phyloP scores from a whole-genome alignment of 208 protist species.

The Leishmania amazonensis region DNA sequence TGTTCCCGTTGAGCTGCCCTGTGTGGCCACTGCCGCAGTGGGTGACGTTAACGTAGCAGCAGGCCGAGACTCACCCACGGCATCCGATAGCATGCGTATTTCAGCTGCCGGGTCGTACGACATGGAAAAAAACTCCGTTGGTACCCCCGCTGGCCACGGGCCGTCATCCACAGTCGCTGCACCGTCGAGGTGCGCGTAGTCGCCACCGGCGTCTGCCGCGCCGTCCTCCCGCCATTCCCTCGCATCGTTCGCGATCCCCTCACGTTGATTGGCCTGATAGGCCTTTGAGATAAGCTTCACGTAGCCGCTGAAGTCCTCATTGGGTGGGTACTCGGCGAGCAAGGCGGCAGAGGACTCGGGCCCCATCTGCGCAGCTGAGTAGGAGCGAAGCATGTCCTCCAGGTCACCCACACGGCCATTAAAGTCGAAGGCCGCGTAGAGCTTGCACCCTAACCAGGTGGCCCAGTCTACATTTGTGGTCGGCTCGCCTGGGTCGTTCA shows the following conservation, averaged over 20 bases:
- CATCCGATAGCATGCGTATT: slow-evolving; percentile 28
- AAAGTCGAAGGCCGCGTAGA: slow-evolving; percentile 76
- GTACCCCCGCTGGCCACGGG: slow-evolving; percentile 66
- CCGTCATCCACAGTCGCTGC: slow-evolving; percentile 25
- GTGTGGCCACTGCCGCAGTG: neutral
- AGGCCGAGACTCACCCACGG: slow-evolving; percentile 18
- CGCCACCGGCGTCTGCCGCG: neutral
- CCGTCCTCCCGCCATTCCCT: slow-evolving; percentile 29
- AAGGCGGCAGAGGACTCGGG: slow-evolving; percentile 46
- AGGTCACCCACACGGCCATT: slow-evolving; percentile 24
- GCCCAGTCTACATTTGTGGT: slow-evolving; percentile 48
- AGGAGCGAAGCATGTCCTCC: slow-evolving; percentile 28
- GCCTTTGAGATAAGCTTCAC: slow-evolving; percentile 61
- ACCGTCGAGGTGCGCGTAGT: neutral
- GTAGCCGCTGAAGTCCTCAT: slow-evolving; percentile 67
- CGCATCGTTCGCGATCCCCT: slow-evolving; percentile 35
- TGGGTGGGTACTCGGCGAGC: slow-evolving; percentile 44
- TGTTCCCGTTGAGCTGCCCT: neutral
- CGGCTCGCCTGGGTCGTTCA: slow-evolving; percentile 75
- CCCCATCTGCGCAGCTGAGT: slow-evolving; percentile 23
- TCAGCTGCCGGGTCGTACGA: slow-evolving; percentile 27
- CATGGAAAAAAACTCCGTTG: slow-evolving; percentile 55
- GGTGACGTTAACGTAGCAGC: neutral
- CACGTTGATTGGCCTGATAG: slow-evolving; percentile 70
- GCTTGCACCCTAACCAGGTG: slow-evolving; percentile 67